phyloP scores from a whole-genome alignment of 306 rosid species.

The Geum urbanum region DNA sequence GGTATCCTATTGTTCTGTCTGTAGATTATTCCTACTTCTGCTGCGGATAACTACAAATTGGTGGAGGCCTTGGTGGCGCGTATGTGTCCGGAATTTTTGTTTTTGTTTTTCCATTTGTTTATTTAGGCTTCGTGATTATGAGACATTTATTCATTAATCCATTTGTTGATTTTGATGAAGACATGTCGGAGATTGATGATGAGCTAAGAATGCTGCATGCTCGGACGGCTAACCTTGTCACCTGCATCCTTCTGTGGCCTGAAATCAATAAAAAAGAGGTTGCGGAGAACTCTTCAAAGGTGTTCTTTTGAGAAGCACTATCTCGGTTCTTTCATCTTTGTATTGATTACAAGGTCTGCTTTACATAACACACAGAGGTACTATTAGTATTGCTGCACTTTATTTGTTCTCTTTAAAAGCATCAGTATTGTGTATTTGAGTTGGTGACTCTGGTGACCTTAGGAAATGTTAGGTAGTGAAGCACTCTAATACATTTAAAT shows the following conservation, averaged over 20 bases:
- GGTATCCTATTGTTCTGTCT: constrained; percentile 6
- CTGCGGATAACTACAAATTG: constrained; percentile 65
- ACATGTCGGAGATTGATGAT: constrained; percentile 65
- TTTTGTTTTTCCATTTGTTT: constrained; percentile 2
- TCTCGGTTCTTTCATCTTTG: too few relatives aligned
- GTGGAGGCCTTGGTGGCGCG: constrained; percentile 83
- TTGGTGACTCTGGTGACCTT: neutral
- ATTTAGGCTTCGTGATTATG: constrained; percentile 30
- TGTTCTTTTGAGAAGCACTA: constrained; percentile 5
- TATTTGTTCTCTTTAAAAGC: neutral
- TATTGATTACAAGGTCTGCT: neutral
- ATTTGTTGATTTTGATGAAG: constrained; percentile 40
- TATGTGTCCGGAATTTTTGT: constrained; percentile 44
- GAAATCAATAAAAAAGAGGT: constrained; percentile 64
- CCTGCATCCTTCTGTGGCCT: constrained; percentile 63
- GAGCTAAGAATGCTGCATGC: constrained; percentile 65
- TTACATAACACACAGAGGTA: too few relatives aligned
- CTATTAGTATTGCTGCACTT: neutral
- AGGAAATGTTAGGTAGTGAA: neutral
- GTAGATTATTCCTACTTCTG: constrained; percentile 55
- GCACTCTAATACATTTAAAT: neutral
- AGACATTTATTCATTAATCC: constrained; percentile 19
- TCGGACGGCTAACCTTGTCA: constrained; percentile 82
- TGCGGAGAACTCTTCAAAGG: constrained; percentile 74
- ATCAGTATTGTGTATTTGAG: neutral